These are phyloP conservation scores for Lipomyces spencermartinsiae DNA, from an alignment of 805 yeast genomes.

Conservation along the genomic window DNA sequence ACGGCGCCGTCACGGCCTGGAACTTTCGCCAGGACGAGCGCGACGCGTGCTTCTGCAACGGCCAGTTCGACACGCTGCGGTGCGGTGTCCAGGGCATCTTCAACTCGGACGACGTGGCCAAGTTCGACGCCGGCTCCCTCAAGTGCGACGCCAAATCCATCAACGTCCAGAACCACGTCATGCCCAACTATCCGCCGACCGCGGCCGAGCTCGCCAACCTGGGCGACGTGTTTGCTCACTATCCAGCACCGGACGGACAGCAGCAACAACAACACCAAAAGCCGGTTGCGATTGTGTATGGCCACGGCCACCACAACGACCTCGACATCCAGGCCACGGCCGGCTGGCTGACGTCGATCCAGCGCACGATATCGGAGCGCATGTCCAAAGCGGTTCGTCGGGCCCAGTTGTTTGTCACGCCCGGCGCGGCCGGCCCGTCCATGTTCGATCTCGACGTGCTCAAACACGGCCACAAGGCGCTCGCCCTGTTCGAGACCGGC, in stretches of 20 bases:
- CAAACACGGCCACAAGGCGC: conserved; percentile 33
- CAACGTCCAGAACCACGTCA: conserved; percentile 36
- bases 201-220: conserved; percentile 30
- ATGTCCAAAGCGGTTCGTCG: conserved; percentile 19
- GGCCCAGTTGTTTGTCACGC: conserved; percentile 37
- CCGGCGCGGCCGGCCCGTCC: conserved; percentile 36
- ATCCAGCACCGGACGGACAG: too few relatives aligned
- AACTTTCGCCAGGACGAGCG: conserved; percentile 35
- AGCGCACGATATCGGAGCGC: conserved; percentile 35
- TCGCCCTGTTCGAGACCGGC: conserved; percentile 29
- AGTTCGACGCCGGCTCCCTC: conserved; percentile 29
- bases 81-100: conserved; percentile 39
- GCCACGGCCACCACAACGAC: conserved; percentile 38
- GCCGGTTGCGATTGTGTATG: conserved; percentile 33
- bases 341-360: conserved; percentile 36
- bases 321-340: conserved; percentile 29
- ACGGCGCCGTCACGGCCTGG: conserved; percentile 38
- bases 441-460: conserved; percentile 35
- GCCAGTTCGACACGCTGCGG: conserved; percentile 37
- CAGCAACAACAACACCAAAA: too few relatives aligned
- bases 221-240: conserved; percentile 28
- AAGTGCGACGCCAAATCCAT: conserved; percentile 30
- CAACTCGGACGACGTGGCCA: conserved; percentile 37
- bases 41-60: conserved; percentile 36
- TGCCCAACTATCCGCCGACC: conserved; percentile 36